Evolutionary conservation across 345 rosid genomes (phyloP).

Genomic region (Sonneratia caseolaris): DNA sequence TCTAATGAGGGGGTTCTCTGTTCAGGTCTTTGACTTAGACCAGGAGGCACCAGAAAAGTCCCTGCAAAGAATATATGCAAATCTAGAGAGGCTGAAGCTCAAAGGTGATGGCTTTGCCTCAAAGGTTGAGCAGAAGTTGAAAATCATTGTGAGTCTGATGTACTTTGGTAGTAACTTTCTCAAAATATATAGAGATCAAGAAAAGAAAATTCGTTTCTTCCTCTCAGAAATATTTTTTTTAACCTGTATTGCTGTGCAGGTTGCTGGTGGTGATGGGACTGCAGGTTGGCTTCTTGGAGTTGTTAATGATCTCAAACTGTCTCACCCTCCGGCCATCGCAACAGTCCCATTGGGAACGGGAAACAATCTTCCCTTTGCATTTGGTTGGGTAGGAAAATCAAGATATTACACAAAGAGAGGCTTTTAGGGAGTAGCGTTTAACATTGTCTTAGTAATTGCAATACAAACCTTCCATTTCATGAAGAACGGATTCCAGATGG

Average conservation of each 20-base stretch:
- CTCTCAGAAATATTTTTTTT: not conserved
- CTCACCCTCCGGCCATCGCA: slow-evolving; percentile 86
- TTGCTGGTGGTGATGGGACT: slow-evolving; percentile 98
- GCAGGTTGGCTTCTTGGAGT: slow-evolving; percentile 99
- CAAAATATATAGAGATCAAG: not conserved
- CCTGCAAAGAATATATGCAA: slow-evolving; percentile 45
- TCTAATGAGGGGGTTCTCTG: not conserved
- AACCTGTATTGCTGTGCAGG: slow-evolving; percentile 25
- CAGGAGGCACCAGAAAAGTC: slow-evolving; percentile 56
- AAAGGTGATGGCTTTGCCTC: slow-evolving; percentile 31
- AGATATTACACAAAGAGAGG: not conserved
- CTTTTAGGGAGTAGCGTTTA: not conserved
- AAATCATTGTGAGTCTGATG: slow-evolving; percentile 54
- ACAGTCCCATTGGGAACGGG: slow-evolving; percentile 97
- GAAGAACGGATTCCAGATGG: not conserved
- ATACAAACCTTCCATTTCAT: not conserved
- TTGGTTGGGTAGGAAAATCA: slow-evolving; percentile 68
- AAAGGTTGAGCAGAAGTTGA: slow-evolving; percentile 39
- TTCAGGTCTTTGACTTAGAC: slow-evolving; percentile 70
- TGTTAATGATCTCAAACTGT: slow-evolving; percentile 73
- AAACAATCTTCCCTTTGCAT: slow-evolving; percentile 88
- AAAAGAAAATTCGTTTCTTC: not conserved
- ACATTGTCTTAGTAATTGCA: not conserved
- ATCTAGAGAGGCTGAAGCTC: slow-evolving; percentile 49
- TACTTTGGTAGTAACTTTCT: not conserved